Conservation (phyloP, 1,139 yeast species). For the Pneumocystis oryctolagi region DNA sequence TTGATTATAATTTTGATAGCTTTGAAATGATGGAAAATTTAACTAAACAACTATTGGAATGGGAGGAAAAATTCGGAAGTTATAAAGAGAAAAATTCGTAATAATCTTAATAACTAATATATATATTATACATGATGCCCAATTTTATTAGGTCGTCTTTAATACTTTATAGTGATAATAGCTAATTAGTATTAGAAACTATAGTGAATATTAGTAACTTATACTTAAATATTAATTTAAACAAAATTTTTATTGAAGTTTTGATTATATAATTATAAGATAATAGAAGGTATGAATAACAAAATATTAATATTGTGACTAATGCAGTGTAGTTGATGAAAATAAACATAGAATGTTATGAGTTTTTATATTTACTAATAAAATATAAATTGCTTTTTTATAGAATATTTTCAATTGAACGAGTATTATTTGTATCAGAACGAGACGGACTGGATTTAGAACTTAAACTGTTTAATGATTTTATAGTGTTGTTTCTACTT, state of each 20-base stretch:
- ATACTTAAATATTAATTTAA: not conserved
- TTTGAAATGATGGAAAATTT: conserved; percentile 51
- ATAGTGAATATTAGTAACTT: not conserved
- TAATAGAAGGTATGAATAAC: not conserved
- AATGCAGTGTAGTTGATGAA: not conserved
- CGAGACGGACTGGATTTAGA: not conserved
- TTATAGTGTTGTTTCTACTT: not conserved
- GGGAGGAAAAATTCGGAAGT: conserved; percentile 65
- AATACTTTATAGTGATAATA: not conserved
- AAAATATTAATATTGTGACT: not conserved
- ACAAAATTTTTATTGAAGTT: not conserved
- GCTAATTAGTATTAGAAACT: not conserved
- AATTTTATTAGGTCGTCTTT: not conserved
- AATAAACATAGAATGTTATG: not conserved
- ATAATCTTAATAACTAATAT: not conserved
- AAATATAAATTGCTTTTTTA: not conserved
- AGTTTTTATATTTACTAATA: not conserved
- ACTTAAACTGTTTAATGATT: not conserved
- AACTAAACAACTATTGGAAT: conserved; percentile 49
- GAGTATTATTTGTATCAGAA: not conserved
- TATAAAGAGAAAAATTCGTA: not conserved
- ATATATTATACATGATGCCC: not conserved
- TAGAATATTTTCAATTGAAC: not conserved
- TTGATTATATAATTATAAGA: not conserved
- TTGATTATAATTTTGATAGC: conserved; percentile 42